Base-by-base conservation (phyloP, 345 rosid genomes). In the Chamaenerion angustifolium region DNA sequence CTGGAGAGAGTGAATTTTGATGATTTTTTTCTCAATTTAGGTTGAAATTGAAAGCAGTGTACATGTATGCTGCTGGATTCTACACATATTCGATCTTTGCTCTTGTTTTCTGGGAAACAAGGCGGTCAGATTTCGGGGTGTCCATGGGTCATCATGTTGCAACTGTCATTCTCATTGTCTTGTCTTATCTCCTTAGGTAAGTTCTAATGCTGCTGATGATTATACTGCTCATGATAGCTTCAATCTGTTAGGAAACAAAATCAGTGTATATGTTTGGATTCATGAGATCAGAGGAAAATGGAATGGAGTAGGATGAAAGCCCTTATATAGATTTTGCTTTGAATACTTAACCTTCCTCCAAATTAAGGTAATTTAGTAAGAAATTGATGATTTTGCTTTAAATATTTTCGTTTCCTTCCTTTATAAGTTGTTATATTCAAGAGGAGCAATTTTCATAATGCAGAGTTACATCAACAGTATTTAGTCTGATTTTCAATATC, bases 121-220 rank as follows among this genome's bases (percentile, higher is more conserved):
- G 97, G 68, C 77, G 99, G n/a, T 79, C 94, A 12, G 96, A 93
- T 64, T 93, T 93, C 43, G 94, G 95, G 25, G 96, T 93, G 63
- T 88, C 95, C 0, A 93, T 93, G 96, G 63, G 92, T 58, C 99
- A 93, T 72, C 95, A 93, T 65, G 71, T 93, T 60, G 86, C 90
- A 40, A 82, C 94, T 47, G 63, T 78, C 64, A 68, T 73, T 49
- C 95, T 93, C 53, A 79, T 93, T 41, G 71, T 82, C 58, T 71
- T 88, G 42, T 88, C 99, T 16, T 93, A 93, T 76, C 50, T 82
- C 49, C 68, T 77, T 41, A 80, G 99, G 99, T 82, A 56, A 13
- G 54, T 35, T 12, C 16, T 35, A 17, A 8, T 14, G 10, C 15
- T 16, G 37, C n/a, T n/a, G n/a, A 23, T 23, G 27, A 23, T 23